These are phyloP conservation scores for Naganishia kalamii DNA, from an alignment of 768 basidiomycete species.

Conservation along the genomic window DNA sequence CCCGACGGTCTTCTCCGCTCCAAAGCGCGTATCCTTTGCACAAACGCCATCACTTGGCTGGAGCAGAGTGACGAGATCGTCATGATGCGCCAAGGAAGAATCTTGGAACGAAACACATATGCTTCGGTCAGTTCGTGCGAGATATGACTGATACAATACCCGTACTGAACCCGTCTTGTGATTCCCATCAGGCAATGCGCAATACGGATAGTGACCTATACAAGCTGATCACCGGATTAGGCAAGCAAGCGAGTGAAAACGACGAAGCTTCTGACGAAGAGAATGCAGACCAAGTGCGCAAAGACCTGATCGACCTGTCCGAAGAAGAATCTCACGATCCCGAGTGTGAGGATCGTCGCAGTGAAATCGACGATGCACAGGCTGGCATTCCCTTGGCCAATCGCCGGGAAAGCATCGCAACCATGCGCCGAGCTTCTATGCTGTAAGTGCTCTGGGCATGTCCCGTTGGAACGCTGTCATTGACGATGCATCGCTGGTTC, in stretches of 20 bases:
- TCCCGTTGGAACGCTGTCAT: background rate
- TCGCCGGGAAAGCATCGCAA: conserved; percentile 34
- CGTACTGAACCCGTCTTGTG: background rate
- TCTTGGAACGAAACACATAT: conserved; percentile 69
- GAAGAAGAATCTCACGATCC: conserved; percentile 30
- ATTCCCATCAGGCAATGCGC: conserved; percentile 45
- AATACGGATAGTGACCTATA: conserved; percentile 62
- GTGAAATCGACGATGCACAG: conserved; percentile 33
- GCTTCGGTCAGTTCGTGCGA: conserved; percentile 46
- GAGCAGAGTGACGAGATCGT: conserved; percentile 66
- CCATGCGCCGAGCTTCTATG: conserved; percentile 42
- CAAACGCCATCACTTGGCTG: conserved; percentile 79
- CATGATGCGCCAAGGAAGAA: conserved; percentile 73
- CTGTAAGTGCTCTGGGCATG: conserved; percentile 23
- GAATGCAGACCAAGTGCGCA: conserved; percentile 27
- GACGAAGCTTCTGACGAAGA: background rate
- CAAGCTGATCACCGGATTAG: conserved; percentile 57
- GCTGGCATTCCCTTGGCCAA: conserved; percentile 33
- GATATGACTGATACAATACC: background rate
- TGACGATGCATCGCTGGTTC: background rate
- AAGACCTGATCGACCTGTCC: conserved; percentile 27
- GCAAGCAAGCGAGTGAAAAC: conserved; percentile 39
- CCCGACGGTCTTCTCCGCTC: conserved; percentile 71
- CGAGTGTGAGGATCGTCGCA: conserved; percentile 8
- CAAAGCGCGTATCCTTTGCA: conserved; percentile 79